Conservation (phyloP, 371 early-diverging fungal species). For the Mucor piriformis region DNA sequence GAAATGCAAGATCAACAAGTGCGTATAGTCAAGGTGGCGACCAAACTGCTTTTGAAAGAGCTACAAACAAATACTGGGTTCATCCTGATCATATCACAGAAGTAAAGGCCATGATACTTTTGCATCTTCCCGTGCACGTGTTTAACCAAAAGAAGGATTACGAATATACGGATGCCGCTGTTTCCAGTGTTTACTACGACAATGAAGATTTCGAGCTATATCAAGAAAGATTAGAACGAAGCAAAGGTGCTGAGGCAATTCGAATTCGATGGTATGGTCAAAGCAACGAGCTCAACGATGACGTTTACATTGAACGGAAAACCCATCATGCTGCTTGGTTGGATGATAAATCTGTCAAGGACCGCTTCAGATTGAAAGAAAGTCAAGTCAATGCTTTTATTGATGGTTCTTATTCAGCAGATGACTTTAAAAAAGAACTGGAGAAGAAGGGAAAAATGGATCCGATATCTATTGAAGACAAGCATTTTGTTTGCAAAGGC, state of each 20-base stretch:
- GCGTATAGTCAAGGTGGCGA: conserved; percentile 24
- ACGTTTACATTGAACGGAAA: conserved; percentile 96
- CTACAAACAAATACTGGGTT: conserved; percentile 98
- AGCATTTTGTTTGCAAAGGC: conserved; percentile 77
- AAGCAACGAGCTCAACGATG: conserved; percentile 22
- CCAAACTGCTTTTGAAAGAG: conserved; percentile 81
- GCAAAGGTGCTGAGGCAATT: conserved; percentile 92
- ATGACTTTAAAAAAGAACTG: conserved; percentile 62
- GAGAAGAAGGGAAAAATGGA: conserved; percentile 73
- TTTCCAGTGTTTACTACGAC: conserved; percentile 95
- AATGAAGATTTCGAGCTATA: conserved; percentile 92
- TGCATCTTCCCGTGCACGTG: conserved; percentile 92
- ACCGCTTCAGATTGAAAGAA: conserved; percentile 92
- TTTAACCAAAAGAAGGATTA: conserved; percentile 67
- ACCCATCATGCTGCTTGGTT: conserved; percentile 97
- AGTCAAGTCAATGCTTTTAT: conserved; percentile 85
- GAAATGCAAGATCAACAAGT: conserved; percentile 10
- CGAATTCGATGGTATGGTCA: conserved; percentile 84
- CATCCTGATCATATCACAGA: conserved; percentile 97
- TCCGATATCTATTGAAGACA: conserved; percentile 66
- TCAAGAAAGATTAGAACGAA: conserved; percentile 85
- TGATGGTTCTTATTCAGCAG: conserved; percentile 79
- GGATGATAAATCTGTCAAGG: conserved; percentile 90
- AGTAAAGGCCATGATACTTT: conserved; percentile 86
- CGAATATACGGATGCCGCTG: conserved; percentile 48